Base-by-base conservation (phyloP, 257 asterid species). In the Scutellaria minor region DNA sequence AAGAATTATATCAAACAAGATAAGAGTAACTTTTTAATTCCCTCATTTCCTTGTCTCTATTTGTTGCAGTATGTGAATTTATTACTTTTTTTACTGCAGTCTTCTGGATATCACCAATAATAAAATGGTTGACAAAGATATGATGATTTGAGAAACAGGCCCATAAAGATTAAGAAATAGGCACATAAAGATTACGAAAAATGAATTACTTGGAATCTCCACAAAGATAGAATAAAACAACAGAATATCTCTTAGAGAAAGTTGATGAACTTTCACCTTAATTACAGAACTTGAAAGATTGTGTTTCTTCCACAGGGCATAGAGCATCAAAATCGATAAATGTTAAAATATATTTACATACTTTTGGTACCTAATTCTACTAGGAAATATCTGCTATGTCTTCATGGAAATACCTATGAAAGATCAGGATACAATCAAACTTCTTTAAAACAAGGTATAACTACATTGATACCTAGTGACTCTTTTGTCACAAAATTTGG, bases 71-170 rank as follows among this genome's bases (percentile, higher is more conserved):
- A 13, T 7, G 53, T 55, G 47, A 18, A 11, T 37, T 5, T 74
- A 59, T 51, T 54, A 11, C 20, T 12, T 69, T 69, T 41, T 12
- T 44, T 47, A 15, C 9, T 64, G 52, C 9, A 67, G 68, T 35
- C 9, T 37, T 15, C 11, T 60, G 27, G 44, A 60, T 60, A 60
- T 9, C 6, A 35, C 50, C 18, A 50, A 50, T 51, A 4, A 8
- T 6, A 48, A 58, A 68, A 11, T 2, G 50, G 27, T 1, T 18
- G 64, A 31, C 7, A 11, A 45, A 24, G 27, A 55, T 44, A 2
- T 20, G 1, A 24, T 27, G 52, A 58, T 12, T n/a, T 18, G 27
- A 40, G 27, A 40, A 6, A 13, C 2, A 7, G 7, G 13, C 5
- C 27, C 45, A 6, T 52, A 27, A 15, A 52, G 46, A 41, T 7